These are phyloP conservation scores for Gleditsia sinensis DNA, from an alignment of 306 rosid genomes.

Conservation along the genomic window DNA sequence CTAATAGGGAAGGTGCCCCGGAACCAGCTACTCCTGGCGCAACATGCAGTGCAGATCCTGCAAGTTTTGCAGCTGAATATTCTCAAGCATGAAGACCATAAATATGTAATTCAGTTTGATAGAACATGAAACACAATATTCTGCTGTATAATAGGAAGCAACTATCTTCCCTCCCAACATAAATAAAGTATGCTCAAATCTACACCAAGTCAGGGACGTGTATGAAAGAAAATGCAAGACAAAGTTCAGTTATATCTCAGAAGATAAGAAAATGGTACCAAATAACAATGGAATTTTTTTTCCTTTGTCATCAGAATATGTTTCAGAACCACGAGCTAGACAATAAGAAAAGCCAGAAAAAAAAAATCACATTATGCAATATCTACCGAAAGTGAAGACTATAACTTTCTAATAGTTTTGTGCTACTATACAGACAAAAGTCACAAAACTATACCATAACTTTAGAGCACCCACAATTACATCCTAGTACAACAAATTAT, in stretches of 20 bases:
- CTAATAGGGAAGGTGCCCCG: slow-evolving; percentile 76
- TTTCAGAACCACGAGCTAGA: slow-evolving; percentile 1
- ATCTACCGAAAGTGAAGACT: background rate
- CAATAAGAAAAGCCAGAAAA: slow-evolving; percentile 5
- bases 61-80: slow-evolving; percentile 84
- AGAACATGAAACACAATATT: background rate
- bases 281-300: background rate
- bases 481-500: background rate
- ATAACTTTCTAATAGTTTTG: slow-evolving; percentile 10
- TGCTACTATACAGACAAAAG: background rate
- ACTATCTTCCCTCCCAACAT: background rate
- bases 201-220: background rate
- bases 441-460: background rate
- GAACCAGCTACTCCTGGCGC: slow-evolving; percentile 58
- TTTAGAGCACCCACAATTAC: background rate
- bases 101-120: slow-evolving; percentile 17
- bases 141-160: background rate
- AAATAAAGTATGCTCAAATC: slow-evolving; percentile 3
- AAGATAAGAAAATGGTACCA: slow-evolving; percentile 4
- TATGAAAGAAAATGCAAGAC: slow-evolving; percentile 5
- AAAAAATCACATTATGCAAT: background rate
- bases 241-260: slow-evolving; percentile 18
- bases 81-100: slow-evolving; percentile 70
- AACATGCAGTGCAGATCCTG: slow-evolving; percentile 63
- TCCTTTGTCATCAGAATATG: slow-evolving; percentile 4